Base-by-base conservation (phyloP, 352 stramenopile species). In the Halophytophthora batemanensis region DNA sequence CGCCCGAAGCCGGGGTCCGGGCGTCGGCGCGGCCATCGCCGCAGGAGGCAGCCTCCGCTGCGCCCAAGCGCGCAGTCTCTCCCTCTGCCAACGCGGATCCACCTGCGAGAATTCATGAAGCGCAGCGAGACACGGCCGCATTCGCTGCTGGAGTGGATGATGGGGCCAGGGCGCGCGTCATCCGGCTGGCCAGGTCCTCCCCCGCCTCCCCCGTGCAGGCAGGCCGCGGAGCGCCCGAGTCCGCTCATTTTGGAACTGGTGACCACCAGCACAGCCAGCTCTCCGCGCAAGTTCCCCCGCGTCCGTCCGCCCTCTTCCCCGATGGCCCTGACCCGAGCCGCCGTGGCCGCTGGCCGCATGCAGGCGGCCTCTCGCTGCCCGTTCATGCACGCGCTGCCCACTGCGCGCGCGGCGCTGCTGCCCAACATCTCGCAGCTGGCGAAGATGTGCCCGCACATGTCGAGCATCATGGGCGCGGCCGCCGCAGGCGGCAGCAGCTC, bases 401-500 rank as follows among this genome's bases (percentile, higher is more conserved):
- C 77, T 1, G 66, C 82, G 3, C 81, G 82, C 48, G 79, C 81
- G 14, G 84, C 84, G 14, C 53, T 94, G 45, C 66, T 94, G 50
- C 84, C 84, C 49, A 94, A 94, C 69, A 91, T 92, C 64, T 69
- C 81, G 50, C 80, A 92, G 68, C 59, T 94, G 36, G 82, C 80
- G 19, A 90, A 90, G 61, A 71, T 94, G 41, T 94, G 84, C 39
- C 84, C 84, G 53, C 84, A 94, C 77, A 92, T 94, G 83, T 90
- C 78, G 49, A 74, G 68, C 17, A 54, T 90, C 45, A 92, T 94
- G 81, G 73, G 69, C 53, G 70, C 74, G 19, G 75, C 72, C 5
- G 59, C 66, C 12, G 68, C 64, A 0, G 74, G 75, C 28, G 70
- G 72, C 49, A 58, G 59, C 42, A 64, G 58, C 58, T 86, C 76